A percentile compares a stretch with the other conserved stretches of the same genome.
phyloP scores from a whole-genome alignment of 768 basidiomycete species.

The Rhodotorula sphaerocarpa region DNA sequence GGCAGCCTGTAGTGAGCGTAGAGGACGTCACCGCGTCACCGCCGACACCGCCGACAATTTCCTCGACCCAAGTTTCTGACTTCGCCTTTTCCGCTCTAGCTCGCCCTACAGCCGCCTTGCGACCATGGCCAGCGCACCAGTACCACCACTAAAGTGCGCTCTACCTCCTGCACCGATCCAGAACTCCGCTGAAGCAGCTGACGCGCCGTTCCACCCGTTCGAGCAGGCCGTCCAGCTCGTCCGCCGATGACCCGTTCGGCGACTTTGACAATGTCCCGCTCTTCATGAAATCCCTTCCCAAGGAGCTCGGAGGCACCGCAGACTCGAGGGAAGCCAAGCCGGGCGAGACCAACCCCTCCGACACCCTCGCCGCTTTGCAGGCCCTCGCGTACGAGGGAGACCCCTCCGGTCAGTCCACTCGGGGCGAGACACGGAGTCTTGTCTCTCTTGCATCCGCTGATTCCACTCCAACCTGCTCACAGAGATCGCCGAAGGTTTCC shows the following conservation, averaged over 20 bases:
- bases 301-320: conserved; percentile 16
- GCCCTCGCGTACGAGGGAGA: conserved; percentile 80
- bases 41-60: too few species aligned
- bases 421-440: too few species aligned
- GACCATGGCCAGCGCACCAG: too few species aligned
- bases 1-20: too few species aligned
- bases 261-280: conserved; percentile 65
- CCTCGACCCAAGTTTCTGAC: too few species aligned
- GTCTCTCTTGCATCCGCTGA: neutral
- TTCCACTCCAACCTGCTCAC: neutral
- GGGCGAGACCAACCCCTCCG: conserved; percentile 48
- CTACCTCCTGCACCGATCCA: too few species aligned
- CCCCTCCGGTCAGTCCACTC: conserved; percentile 71
- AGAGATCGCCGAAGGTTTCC: conserved; percentile 90
- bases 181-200: too few species aligned
- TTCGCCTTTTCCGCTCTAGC: too few species aligned
- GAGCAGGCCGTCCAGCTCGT: neutral
- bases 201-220: too few species aligned
- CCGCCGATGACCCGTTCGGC: conserved; percentile 39
- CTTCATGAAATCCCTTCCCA: conserved; percentile 83
- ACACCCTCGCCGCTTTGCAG: conserved; percentile 70
- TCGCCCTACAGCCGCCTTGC: too few species aligned
- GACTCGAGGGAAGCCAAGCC: conserved; percentile 48
- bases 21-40: too few species aligned
- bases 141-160: too few species aligned